These are phyloP conservation scores for Osmanthus fragrans DNA, from an alignment of 257 asterid genomes.

Conservation along the genomic window DNA sequence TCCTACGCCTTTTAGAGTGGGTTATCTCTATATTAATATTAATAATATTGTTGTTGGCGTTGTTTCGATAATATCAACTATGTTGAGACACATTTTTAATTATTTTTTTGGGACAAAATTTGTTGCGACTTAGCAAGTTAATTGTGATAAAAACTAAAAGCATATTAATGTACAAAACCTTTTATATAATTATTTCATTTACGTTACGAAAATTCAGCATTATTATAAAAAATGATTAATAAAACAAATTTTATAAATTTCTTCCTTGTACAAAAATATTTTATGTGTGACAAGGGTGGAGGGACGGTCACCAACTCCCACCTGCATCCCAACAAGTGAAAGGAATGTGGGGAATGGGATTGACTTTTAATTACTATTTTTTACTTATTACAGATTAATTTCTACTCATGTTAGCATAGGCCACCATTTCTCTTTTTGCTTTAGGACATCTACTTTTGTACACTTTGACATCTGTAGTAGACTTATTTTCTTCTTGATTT, in stretches of 20 bases:
- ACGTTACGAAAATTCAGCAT: neutral
- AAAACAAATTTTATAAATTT: neutral
- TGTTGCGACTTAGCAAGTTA: no score
- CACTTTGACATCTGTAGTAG: conserved; percentile 40
- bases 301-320: conserved; percentile 75
- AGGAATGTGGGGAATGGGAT: conserved; percentile 41
- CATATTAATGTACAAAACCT: no score
- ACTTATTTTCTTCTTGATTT: conserved; percentile 40
- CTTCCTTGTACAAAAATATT: neutral
- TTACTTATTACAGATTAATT: conserved; percentile 18
- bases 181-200: neutral
- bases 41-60: no score
- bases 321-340: conserved; percentile 44
- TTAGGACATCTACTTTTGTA: conserved; percentile 30
- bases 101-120: no score
- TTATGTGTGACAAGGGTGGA: conserved; percentile 32
- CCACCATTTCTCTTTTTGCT: conserved; percentile 23
- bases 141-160: no score
- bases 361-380: neutral
- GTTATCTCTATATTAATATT: neutral
- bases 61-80: no score
- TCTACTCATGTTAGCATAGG: neutral
- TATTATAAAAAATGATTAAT: neutral
- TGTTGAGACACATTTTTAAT: no score
- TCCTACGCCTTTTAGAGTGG: conserved; percentile 16